Evolutionary conservation across 148 eudicot genomes (phyloP).

Genomic region (Tetragonia tetragonoides): DNA sequence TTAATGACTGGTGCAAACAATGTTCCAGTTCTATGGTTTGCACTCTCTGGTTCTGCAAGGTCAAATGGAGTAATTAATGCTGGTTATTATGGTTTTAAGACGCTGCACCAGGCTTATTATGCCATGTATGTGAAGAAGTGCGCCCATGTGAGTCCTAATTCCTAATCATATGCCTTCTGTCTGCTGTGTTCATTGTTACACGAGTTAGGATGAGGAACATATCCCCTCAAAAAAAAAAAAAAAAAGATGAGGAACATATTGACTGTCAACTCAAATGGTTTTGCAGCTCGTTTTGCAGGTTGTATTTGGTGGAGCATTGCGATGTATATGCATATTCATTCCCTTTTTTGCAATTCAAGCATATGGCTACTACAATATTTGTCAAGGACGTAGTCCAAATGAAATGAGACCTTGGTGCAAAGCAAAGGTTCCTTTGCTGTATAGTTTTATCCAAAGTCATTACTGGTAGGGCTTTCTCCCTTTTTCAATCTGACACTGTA

Average conservation of each 20-base stretch:
- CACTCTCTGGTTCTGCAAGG: slow-evolving; percentile 73
- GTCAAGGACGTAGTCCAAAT: slow-evolving; percentile 48
- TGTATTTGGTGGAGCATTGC: slow-evolving; percentile 54
- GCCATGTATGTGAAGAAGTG: slow-evolving; percentile 46
- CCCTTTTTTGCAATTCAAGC: slow-evolving; percentile 88
- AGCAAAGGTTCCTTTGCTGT: slow-evolving; percentile 67
- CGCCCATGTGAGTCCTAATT: slow-evolving; percentile 42
- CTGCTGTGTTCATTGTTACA: slow-evolving; percentile 7
- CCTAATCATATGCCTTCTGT: not conserved
- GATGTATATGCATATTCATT: slow-evolving; percentile 49
- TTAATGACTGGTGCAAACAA: slow-evolving; percentile 52
- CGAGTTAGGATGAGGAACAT: not conserved
- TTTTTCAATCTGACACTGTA: not conserved
- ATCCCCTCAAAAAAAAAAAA: too few species aligned
- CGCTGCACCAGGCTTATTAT: slow-evolving; percentile 64
- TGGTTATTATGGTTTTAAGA: slow-evolving; percentile 71
- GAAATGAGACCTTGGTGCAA: slow-evolving; percentile 91
- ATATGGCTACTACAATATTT: slow-evolving; percentile 76
- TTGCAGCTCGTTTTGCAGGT: slow-evolving; percentile 56
- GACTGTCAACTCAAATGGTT: not conserved
- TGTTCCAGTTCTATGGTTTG: slow-evolving; percentile 55
- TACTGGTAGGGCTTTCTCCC: slow-evolving; percentile 62
- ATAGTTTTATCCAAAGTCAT: slow-evolving; percentile 84
- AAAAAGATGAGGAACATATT: not conserved
- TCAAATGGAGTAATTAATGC: slow-evolving; percentile 94